phyloP scores from a whole-genome alignment of 768 basidiomycete genomes.

The Boletus tylopilopsis region DNA sequence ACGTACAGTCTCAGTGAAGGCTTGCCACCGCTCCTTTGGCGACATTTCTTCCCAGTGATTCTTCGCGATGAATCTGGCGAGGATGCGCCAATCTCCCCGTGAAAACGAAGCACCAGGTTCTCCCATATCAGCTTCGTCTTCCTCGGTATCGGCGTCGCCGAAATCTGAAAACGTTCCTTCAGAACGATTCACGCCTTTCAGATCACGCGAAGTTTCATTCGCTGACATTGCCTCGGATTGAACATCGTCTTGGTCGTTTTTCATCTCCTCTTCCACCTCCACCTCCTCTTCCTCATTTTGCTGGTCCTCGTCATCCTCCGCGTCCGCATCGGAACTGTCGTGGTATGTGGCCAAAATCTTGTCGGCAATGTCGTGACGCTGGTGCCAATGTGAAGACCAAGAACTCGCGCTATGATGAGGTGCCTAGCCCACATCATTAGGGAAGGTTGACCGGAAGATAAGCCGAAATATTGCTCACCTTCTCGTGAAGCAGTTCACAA shows the following conservation, averaged over 20 bases:
- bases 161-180: slow-evolving; percentile 17
- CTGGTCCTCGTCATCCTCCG: slow-evolving; percentile 32
- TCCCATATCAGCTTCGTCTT: slow-evolving; percentile 46
- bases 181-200: slow-evolving; percentile 21
- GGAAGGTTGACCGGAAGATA: neutral
- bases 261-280: slow-evolving; percentile 25
- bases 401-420: slow-evolving; percentile 62
- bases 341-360: slow-evolving; percentile 47
- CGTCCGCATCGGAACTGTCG: slow-evolving; percentile 30
- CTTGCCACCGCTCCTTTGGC: slow-evolving; percentile 50
- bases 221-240: slow-evolving; percentile 23
- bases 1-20: slow-evolving; percentile 50
- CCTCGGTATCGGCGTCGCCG: slow-evolving; percentile 25
- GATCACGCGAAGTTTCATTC: slow-evolving; percentile 9
- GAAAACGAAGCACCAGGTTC: slow-evolving; percentile 45
- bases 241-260: slow-evolving; percentile 16
- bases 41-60: slow-evolving; percentile 42
- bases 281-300: slow-evolving; percentile 34
- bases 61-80: slow-evolving; percentile 56
- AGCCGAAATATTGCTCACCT: slow-evolving; percentile 33
- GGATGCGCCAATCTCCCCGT: slow-evolving; percentile 57
- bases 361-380: slow-evolving; percentile 62
- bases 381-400: slow-evolving; percentile 68
- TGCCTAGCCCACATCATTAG: slow-evolving; percentile 39
- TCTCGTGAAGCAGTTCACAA: slow-evolving; percentile 51